Evolutionary conservation across 2,329 filamentous ascomycete genomes (phyloP).

Genomic region (Colletotrichum sansevieriae): DNA sequence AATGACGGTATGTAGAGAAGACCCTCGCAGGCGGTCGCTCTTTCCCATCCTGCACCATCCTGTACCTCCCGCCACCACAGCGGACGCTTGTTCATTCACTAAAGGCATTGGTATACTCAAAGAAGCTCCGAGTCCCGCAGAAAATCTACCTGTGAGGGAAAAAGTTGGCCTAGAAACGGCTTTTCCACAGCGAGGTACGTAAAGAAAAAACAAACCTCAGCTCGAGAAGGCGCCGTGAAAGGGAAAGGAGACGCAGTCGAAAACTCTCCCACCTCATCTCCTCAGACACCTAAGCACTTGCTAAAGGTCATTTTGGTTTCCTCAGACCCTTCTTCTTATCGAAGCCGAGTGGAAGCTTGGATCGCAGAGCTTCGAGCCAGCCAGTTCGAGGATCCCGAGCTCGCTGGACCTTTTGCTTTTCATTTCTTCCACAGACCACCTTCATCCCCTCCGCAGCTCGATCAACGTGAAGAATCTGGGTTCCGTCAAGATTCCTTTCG

Average conservation of each 20-base stretch:
- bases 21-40: background rate
- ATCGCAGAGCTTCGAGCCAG: slow-evolving; percentile 24
- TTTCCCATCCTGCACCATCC: background rate
- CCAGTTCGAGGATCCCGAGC: slow-evolving; percentile 37
- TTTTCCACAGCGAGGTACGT: slow-evolving; percentile 33
- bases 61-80: too few relatives aligned
- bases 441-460: background rate
- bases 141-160: background rate
- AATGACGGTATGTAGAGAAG: slow-evolving; percentile 20
- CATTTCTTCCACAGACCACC: slow-evolving; percentile 5
- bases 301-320: slow-evolving; percentile 10
- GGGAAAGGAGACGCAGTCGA: background rate
- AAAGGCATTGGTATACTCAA: slow-evolving; percentile 6
- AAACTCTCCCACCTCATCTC: background rate
- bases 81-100: slow-evolving; percentile 15
- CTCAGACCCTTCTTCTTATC: slow-evolving; percentile 23
- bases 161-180: slow-evolving; percentile 8
- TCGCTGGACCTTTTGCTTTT: slow-evolving; percentile 35
- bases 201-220: slow-evolving; percentile 17
- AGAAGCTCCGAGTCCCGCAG: slow-evolving; percentile 1
- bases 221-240: background rate
- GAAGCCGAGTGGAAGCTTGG: slow-evolving; percentile 35
- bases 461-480: background rate
- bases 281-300: background rate
- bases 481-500: slow-evolving; percentile 31